Evolutionary conservation across 2,329 filamentous ascomycete species (phyloP), one percentile per base, ranked within the genome.

Genomic region (Fusarium pseudonygamai): DNA sequence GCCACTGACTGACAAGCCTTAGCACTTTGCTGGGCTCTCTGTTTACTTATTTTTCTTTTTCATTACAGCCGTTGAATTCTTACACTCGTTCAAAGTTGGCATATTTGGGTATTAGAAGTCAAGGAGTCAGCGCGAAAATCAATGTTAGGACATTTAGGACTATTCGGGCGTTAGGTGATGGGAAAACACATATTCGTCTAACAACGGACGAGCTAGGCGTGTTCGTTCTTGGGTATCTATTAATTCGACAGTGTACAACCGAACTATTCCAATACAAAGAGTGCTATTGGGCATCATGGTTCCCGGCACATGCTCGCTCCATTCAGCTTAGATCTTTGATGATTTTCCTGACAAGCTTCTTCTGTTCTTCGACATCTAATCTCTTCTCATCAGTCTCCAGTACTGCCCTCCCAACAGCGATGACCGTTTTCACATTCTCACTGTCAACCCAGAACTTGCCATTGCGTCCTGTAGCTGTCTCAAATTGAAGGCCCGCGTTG

Each of bases 381-480:
- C 84, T 85, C 60, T 88, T 87, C 78, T 92, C 88, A 80, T 98
- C 95, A n/a, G 92, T 92, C 79, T 93, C 90, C 77, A 88, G 88
- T 53, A 99, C 85, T 47, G 94, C 93, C 75, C 90, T 90, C 3
- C 95, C 96, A 63, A 98, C 93, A 2, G 90, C 88, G 70, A 97
- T 85, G 13, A 95, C 92, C 37, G 90, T 91, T 83, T 89, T 92
- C 42, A 92, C 84, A 70, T 87, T 92, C 34, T 92, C 93, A 74
- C 93, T 95, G 79, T 96, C 92, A 20, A 98, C 93, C 95, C 96
- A 98, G 28, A 98, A 89, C 81, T 90, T 92, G 45, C 96, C 96
- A 82, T 99, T 99, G 78, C 94, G 90, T 24, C 96, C 96, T 14
- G 97, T 93, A 1, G 96, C 96, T 67, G 97, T 93, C 85, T 99